Evolutionary conservation across 73 alveolate genomes (phyloP).

Genomic region (Uronychia setigera): DNA sequence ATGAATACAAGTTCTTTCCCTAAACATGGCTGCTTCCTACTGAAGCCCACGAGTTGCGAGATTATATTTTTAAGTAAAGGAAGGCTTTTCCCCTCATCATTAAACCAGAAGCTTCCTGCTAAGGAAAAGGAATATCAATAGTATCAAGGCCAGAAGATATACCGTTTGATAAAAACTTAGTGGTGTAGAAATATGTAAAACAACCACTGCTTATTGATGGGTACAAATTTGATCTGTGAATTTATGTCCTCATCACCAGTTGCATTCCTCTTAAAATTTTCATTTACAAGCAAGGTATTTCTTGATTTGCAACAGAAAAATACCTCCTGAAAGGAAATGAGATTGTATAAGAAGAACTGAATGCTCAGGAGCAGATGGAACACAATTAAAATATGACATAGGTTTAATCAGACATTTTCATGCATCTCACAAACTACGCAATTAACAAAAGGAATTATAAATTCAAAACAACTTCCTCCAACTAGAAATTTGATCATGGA

Average conservation of each 20-base stretch:
- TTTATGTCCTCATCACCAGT: conserved; percentile 63
- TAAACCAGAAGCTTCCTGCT: conserved; percentile 69
- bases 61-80: conserved; percentile 15
- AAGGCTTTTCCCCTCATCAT: conserved; percentile 45
- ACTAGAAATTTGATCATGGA: not conserved
- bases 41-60: conserved; percentile 71
- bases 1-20: conserved; percentile 75
- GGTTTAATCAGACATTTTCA: no score
- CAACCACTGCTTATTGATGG: conserved; percentile 86
- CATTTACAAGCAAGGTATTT: not conserved
- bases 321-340: not conserved
- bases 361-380: not conserved
- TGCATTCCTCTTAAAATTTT: not conserved
- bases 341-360: not conserved
- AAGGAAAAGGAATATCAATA: conserved; percentile 70
- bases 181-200: conserved; percentile 71
- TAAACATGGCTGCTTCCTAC: conserved; percentile 78
- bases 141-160: not conserved
- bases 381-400: conserved; percentile 36
- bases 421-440: conserved; percentile 80
- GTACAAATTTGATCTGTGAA: conserved; percentile 85
- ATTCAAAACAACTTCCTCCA: not conserved
- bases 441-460: conserved; percentile 65
- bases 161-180: conserved; percentile 35
- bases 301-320: not conserved